Evolutionary conservation across 495 filamentous ascomycete species (phyloP).

Genomic region (Penicillium angulare): DNA sequence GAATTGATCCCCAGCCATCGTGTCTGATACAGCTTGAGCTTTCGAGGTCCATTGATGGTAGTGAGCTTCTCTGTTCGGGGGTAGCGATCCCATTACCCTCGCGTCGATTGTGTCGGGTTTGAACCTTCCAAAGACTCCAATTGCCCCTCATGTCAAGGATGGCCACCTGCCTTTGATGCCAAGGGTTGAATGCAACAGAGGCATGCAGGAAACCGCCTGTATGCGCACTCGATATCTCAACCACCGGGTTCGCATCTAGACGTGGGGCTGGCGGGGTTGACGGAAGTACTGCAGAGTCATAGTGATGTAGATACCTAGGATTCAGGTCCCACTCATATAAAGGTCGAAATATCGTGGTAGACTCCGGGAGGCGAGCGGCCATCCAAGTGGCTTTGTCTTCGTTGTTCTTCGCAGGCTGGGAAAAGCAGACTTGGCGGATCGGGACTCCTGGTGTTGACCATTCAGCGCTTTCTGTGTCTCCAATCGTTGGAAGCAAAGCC

Average conservation of each 20-base stretch:
- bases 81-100: conserved; percentile 26
- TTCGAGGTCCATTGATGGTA: conserved; percentile 29
- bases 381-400: conserved; percentile 54
- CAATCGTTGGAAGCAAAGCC: conserved; percentile 34
- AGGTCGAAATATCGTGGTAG: conserved; percentile 61
- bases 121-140: conserved; percentile 77
- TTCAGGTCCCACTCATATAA: conserved; percentile 36
- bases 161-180: conserved; percentile 63
- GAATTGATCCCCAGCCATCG: conserved; percentile 53
- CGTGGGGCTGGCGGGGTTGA: conserved; percentile 41
- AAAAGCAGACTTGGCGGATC: conserved; percentile 68
- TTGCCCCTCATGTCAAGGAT: conserved; percentile 69
- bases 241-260: conserved; percentile 61
- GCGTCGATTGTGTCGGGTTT: conserved; percentile 34
- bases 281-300: conserved; percentile 3
- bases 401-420: conserved; percentile 38
- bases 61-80: conserved; percentile 23
- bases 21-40: conserved; percentile 21
- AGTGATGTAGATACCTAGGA: conserved; percentile 25
- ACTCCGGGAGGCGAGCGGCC: conserved; percentile 56
- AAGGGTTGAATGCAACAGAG: conserved; percentile 79
- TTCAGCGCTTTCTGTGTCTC: conserved; percentile 43
- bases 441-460: conserved; percentile 56
- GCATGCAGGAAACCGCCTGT: conserved; percentile 62
- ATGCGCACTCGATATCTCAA: conserved; percentile 49